These are phyloP conservation scores for Globisporangium mamillatum DNA, from an alignment of 352 stramenopile genomes.

Conservation along the genomic window DNA sequence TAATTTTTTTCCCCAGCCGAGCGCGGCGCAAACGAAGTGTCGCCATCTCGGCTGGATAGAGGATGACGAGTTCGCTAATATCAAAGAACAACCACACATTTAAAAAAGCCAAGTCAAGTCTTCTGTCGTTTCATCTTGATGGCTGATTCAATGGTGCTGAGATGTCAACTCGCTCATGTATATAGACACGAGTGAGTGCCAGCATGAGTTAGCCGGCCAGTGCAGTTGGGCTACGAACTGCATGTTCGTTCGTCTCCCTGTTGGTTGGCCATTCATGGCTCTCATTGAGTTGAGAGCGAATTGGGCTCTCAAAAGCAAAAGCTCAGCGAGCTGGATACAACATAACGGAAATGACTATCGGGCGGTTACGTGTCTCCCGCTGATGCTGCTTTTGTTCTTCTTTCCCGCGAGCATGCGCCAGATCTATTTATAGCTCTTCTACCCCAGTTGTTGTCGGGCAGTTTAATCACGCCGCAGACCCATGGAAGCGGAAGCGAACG, in stretches of 20 bases:
- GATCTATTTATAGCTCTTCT: neutral
- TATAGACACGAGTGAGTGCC: too few species aligned
- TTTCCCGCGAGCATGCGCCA: neutral
- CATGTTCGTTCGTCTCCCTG: too few species aligned
- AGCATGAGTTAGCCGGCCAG: too few species aligned
- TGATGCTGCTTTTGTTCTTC: neutral
- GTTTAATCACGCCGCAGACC: neutral
- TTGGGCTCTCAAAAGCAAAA: too few species aligned
- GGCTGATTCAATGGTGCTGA: too few species aligned
- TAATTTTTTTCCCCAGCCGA: neutral
- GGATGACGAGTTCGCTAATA: neutral
- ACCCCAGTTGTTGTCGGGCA: neutral
- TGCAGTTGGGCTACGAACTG: too few species aligned
- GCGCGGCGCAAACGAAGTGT: slow-evolving; percentile 8
- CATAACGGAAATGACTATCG: neutral
- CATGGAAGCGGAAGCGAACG: too few species aligned
- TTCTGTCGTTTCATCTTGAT: neutral
- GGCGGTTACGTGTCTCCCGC: neutral
- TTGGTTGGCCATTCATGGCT: too few species aligned
- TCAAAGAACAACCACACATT: slow-evolving; percentile 9
- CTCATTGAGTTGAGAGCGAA: too few species aligned
- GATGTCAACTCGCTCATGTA: too few species aligned
- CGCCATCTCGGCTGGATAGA: neutral
- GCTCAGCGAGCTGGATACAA: too few species aligned
- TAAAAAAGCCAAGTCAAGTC: neutral